Evolutionary conservation across 2,329 filamentous ascomycete species (phyloP), one percentile per base, ranked within the genome.

Genomic region (Didymella pomorum): DNA sequence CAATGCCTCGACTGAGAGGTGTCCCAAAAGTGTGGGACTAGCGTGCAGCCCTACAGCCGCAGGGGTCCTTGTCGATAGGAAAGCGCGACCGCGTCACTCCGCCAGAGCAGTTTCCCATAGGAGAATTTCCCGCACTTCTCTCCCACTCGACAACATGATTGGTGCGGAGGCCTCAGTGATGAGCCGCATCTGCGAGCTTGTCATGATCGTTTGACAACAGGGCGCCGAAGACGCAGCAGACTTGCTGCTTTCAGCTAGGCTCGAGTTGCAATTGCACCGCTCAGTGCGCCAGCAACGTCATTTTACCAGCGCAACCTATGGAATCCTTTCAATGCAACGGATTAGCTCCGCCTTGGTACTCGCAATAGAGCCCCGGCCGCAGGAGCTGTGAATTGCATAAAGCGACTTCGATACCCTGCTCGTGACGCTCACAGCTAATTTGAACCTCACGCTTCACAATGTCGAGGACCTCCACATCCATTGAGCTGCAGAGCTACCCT

Each of bases 391-490:
- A 12, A 33, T 33, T 11, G n/a, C 31, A 46, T 46, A 39, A 39
- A 53, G 12, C 16, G 18, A n/a, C 16, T 23, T 41, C 20, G 9
- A 31, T 16, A 31, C 44, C 50, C 29, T 23, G 18, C 39, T 39
- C n/a, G 31, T 18, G 16, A n/a, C 8, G 16, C 16, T 35, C 16
- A 11, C 31, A n/a, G 16, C 31, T n/a, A 16, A n/a, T 16, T 11
- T n/a, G 16, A 1, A n/a, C 31, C 6, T 18, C 7, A n/a, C 31
- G 12, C 28, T 37, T 25, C 33, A 56, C 41, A 8, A 73, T 73
- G 71, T 72, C 67, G 42, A 69, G 48, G 25, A 62, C 66, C 1
- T 63, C 63, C n/a, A 67, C 67, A 7, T 66, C 67, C n/a, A 72
- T 70, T 47, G 71, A 73, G 47, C 51, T 73, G 20, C 63, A 64